These are phyloP conservation scores for Cyberlindnera xishuangbannaensis DNA, from an alignment of 805 yeast species.

Conservation along the genomic window DNA sequence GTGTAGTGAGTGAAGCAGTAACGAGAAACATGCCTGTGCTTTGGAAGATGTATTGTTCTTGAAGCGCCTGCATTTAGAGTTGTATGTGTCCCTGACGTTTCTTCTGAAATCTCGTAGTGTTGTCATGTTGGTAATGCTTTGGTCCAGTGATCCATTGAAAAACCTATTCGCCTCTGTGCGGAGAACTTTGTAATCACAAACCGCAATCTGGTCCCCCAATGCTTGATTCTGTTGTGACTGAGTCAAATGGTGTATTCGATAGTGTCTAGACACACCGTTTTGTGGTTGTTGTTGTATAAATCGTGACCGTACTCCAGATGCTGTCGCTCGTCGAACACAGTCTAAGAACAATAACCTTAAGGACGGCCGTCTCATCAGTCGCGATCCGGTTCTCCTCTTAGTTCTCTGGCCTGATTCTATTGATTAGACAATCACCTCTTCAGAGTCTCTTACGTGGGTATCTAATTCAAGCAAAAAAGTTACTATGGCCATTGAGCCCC, in stretches of 20 bases:
- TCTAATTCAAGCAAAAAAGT: too few relatives aligned
- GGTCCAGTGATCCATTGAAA: slow-evolving; percentile 1
- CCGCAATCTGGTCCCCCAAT: slow-evolving; percentile 6
- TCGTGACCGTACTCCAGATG: too few relatives aligned
- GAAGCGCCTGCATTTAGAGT: slow-evolving; percentile 3
- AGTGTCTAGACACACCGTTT: slow-evolving; percentile 3
- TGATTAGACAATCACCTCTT: too few relatives aligned
- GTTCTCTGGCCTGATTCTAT: too few relatives aligned
- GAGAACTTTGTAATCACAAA: slow-evolving; percentile 12
- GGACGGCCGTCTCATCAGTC: too few relatives aligned
- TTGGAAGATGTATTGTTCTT: slow-evolving; percentile 7
- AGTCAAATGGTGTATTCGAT: slow-evolving; percentile 9
- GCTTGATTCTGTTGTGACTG: slow-evolving; percentile 3
- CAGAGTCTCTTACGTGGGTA: too few relatives aligned
- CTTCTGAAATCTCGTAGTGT: slow-evolving; percentile 11
- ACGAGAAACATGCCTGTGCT: slow-evolving; percentile 10
- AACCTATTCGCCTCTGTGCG: slow-evolving; percentile 3
- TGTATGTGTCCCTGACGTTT: slow-evolving; percentile 7
- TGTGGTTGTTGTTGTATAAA: too few relatives aligned
- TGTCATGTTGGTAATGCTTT: slow-evolving; percentile 8
- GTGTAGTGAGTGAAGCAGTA: slow-evolving; percentile 17
- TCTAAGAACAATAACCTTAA: too few relatives aligned
- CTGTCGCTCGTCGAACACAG: too few relatives aligned
- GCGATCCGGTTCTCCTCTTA: too few relatives aligned
- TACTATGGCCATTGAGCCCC: too few relatives aligned